Conservation (phyloP, 176 grass and related monocot genomes). For the Alopecurus myosuroides region DNA sequence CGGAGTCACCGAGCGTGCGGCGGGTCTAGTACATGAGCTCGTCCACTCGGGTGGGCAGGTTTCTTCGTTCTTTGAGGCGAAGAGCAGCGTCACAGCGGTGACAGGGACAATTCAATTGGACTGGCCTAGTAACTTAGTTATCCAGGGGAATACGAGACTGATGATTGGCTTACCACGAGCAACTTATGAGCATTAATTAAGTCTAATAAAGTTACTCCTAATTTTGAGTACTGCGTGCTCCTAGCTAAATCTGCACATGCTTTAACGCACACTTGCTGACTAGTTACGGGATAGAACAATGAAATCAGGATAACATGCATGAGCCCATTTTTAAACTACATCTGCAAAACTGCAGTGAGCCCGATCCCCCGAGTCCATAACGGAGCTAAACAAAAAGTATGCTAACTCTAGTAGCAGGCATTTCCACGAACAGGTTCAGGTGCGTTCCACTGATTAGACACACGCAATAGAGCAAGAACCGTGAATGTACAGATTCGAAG, state of each 20-base stretch:
- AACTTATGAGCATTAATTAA: too few species aligned
- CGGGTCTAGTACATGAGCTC: too few species aligned
- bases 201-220: too few species aligned
- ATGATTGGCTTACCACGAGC: too few species aligned
- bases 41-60: too few species aligned
- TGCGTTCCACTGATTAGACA: not conserved
- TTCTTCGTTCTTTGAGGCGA: too few species aligned
- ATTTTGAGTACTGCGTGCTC: not conserved
- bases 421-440: not conserved
- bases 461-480: not conserved
- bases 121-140: too few species aligned
- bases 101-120: too few species aligned
- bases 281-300: not conserved
- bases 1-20: too few species aligned
- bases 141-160: too few species aligned
- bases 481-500: not conserved
- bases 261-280: not conserved
- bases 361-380: not conserved
- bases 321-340: not conserved
- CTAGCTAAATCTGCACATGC: not conserved
- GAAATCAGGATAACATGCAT: not conserved
- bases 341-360: too few species aligned
- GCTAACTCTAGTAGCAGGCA: not conserved
- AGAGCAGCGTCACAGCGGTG: too few species aligned
- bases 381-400: not conserved